phyloP scores from a whole-genome alignment of 2,329 filamentous ascomycete species.

The Colletotrichum tofieldiae region DNA sequence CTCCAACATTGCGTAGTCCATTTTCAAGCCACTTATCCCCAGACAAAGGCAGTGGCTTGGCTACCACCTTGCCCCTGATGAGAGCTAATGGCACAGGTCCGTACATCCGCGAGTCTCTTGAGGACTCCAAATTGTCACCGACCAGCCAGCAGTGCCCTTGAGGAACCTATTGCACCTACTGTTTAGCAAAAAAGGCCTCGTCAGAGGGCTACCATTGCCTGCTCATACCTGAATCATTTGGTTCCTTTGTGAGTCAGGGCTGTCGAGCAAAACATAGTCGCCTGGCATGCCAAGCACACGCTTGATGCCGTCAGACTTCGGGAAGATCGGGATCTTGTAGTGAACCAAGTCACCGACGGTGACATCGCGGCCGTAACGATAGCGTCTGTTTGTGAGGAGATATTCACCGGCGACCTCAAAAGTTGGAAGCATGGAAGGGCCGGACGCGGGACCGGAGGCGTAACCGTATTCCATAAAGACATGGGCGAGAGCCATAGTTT shows the following conservation, averaged over 20 bases:
- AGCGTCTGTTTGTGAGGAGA: slow-evolving; percentile 77
- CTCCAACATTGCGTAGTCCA: slow-evolving; percentile 55
- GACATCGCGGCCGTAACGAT: slow-evolving; percentile 76
- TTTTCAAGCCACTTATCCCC: slow-evolving; percentile 67
- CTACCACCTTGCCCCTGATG: slow-evolving; percentile 86
- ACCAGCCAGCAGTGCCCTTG: slow-evolving; percentile 92
- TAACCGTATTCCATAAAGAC: slow-evolving; percentile 74
- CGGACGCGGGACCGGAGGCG: slow-evolving; percentile 72
- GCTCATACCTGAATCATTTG: slow-evolving; percentile 76
- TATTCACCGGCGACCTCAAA: slow-evolving; percentile 78
- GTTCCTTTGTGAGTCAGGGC: slow-evolving; percentile 62
- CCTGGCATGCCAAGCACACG: slow-evolving; percentile 83
- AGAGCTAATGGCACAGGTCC: slow-evolving; percentile 90
- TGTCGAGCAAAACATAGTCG: slow-evolving; percentile 80
- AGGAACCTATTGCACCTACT: slow-evolving; percentile 75
- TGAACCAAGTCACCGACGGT: slow-evolving; percentile 88
- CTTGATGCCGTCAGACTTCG: slow-evolving; percentile 78
- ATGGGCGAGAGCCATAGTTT: slow-evolving; percentile 65
- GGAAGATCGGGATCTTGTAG: slow-evolving; percentile 81
- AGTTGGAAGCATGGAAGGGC: slow-evolving; percentile 93
- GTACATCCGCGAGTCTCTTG: slow-evolving; percentile 88
- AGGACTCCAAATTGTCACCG: slow-evolving; percentile 89
- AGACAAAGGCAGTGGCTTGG: slow-evolving; percentile 68
- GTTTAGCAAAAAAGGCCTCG: slow-evolving; percentile 7
- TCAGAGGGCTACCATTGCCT: slow-evolving; percentile 13